Base-by-base conservation (phyloP, 371 early-diverging fungal species). In the Entomophthora muscae region DNA sequence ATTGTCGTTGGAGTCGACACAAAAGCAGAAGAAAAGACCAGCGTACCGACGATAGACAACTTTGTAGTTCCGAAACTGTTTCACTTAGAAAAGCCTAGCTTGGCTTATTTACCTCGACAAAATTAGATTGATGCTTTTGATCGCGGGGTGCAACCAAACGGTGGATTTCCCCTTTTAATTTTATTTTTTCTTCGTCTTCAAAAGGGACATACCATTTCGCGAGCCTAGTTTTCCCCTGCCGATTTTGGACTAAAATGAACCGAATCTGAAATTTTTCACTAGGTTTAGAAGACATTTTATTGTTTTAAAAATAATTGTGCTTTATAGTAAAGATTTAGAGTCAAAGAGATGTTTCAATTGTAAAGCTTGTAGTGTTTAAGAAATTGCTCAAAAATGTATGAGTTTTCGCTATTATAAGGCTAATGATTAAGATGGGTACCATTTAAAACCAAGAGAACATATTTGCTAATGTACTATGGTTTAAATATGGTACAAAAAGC, bases 11-110 rank as follows among this genome's bases (percentile, higher is more conserved):
- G 91, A 83, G 73, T 95, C 95, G 1, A 98, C 92, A 69, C 97
- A 93, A 66, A 96, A 86, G 72, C 96, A 94, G 70, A 98, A 98
- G 78, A 93, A 98, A 23, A 98, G 78, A 17, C 91, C 91, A 0
- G 97, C 97, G 73, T 98, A 98, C 30, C 98, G 84, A 56, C 96
- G 86, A 66, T 98, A 97, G 0, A 98, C 93, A 53, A 96, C 85
- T 73, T 93, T 93, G 77, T 90, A 89, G 74, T 91, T 92, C 56
- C 88, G 84, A 73, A 83, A 91, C 89, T 88, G 66, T n/a, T n/a
- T n/a, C n/a, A n/a, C n/a, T 23, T 58, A 28, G 22, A 53, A 1
- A 54, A 42, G 32, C 3, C 29, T 29, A 27, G 12, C 32, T 30
- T 22, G 23, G 7, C 51, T 0, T 23, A 27, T 13, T 65, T 75